These are phyloP conservation scores for Digitaria exilis DNA, from an alignment of 202 grass and related monocot genomes.

Conservation along the genomic window DNA sequence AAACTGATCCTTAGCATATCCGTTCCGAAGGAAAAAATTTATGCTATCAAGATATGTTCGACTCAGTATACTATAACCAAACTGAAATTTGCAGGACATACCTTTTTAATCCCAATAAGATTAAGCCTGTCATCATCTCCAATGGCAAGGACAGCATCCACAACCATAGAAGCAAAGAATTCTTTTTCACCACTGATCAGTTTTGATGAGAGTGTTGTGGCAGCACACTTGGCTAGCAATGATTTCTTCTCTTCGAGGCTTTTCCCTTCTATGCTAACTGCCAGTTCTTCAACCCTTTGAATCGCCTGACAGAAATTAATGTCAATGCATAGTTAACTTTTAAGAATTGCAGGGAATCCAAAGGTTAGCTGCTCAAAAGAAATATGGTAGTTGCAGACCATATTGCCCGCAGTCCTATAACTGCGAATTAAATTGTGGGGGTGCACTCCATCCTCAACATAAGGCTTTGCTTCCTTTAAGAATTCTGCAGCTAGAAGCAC, in stretches of 20 bases:
- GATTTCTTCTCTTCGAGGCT: conserved; percentile 89
- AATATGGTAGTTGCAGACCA: conserved; percentile 51
- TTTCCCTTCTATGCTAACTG: conserved; percentile 96
- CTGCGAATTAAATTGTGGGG: conserved; percentile 86
- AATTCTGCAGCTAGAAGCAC: conserved; percentile 96
- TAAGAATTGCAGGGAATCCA: background rate
- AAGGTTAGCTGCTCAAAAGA: background rate
- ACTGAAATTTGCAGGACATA: conserved; percentile 26
- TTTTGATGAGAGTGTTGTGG: conserved; percentile 87
- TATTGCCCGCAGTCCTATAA: conserved; percentile 64
- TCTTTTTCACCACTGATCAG: conserved; percentile 93
- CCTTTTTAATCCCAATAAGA: conserved; percentile 94
- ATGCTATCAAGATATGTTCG: background rate
- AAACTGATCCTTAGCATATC: background rate
- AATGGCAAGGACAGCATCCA: conserved; percentile 88
- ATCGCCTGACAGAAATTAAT: conserved; percentile 60
- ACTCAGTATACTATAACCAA: background rate
- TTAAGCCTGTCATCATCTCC: conserved; percentile 89
- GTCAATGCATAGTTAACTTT: background rate
- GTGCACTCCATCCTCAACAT: conserved; percentile 96
- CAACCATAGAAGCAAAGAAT: conserved; percentile 88
- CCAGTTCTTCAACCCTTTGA: conserved; percentile 79
- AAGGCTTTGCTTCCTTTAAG: conserved; percentile 94
- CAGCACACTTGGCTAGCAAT: conserved; percentile 87
- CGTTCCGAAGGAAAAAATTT: background rate